Evolutionary conservation across 176 grass and related monocot species (phyloP).

Genomic region (Oryza brachyantha): DNA sequence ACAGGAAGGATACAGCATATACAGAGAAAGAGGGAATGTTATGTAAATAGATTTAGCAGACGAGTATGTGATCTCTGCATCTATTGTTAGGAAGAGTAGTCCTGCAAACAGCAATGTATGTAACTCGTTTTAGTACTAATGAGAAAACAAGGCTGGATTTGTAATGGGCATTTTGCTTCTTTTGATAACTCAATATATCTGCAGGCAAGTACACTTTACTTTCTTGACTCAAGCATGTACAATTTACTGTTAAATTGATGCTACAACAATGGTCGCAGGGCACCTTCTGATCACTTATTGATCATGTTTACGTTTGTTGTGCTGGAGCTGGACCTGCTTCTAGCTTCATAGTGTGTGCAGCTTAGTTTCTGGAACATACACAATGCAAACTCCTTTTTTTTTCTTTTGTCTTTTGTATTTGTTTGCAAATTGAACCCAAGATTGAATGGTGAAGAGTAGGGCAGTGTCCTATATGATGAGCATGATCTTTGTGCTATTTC

Average conservation of each 20-base stretch:
- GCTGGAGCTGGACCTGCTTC: background rate
- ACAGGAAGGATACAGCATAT: background rate
- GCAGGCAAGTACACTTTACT: no score
- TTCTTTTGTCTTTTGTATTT: no score
- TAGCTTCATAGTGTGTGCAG: background rate
- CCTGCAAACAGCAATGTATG: background rate
- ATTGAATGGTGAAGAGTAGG: background rate
- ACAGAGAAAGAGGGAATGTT: background rate
- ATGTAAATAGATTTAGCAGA: background rate
- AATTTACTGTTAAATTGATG: background rate
- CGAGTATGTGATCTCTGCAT: background rate
- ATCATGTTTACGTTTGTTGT: background rate
- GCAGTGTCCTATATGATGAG: background rate
- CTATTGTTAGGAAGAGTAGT: background rate
- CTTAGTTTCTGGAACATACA: background rate
- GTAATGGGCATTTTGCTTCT: background rate
- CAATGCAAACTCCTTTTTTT: no score
- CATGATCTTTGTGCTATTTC: constrained; percentile 22
- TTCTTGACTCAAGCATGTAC: no score
- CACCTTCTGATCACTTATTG: background rate
- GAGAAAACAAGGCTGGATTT: background rate
- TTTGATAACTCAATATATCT: background rate
- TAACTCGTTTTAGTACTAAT: background rate
- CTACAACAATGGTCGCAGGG: background rate
- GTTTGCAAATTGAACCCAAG: background rate